Evolutionary conservation across 192 early-diverging fungal genomes (phyloP), one percentile per base, ranked within the genome.

Genomic region (Backusella mclennaniae): DNA sequence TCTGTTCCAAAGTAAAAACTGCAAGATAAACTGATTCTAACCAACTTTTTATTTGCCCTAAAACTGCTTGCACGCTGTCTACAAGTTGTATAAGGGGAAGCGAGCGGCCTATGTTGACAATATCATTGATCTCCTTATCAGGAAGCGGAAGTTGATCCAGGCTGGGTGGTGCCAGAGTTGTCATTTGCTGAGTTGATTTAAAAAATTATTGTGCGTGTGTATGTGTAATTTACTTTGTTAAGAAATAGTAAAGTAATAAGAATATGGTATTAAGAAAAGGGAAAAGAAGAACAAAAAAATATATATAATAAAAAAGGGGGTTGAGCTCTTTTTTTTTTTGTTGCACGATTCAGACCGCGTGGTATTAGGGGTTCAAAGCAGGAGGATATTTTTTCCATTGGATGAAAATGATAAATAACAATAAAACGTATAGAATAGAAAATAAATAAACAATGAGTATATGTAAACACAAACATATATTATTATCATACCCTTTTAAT

Each of bases 1-100:
- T 79, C 74, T 87, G 81, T 35, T 87, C 87, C 23, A 88, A 77
- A 14, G 87, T 84, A 73, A 87, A 87, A 44, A 88, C 81, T 31
- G 86, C 84, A 72, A 90, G 79, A 66, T 90, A 84, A 36, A 84
- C 84, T 35, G 74, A 81, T 68, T 87, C 86, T 23, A 90, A 68
- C 85, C 89, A 87, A 4, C 79, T 69, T 33, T 81, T 79, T 52
- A 88, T 59, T 23, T 59, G 39, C 21, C 31, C 56, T 23, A 59
- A 63, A 63, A 63, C 56, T 63, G 9, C 12, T 63, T 63, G 56
- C 9, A 63, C 56, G 23, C 26, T 29, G 23, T 63, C 56, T 63
- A 63, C 21, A 63, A 63, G 56, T 14, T 63, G 56, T 26, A 63
- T 63, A 63, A 63, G 56, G 56, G 56, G 56, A 63, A 63, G 21